Evolutionary conservation across 306 rosid species (phyloP), one percentile per base, ranked within the genome.

Genomic region (Sophora flavescens): DNA sequence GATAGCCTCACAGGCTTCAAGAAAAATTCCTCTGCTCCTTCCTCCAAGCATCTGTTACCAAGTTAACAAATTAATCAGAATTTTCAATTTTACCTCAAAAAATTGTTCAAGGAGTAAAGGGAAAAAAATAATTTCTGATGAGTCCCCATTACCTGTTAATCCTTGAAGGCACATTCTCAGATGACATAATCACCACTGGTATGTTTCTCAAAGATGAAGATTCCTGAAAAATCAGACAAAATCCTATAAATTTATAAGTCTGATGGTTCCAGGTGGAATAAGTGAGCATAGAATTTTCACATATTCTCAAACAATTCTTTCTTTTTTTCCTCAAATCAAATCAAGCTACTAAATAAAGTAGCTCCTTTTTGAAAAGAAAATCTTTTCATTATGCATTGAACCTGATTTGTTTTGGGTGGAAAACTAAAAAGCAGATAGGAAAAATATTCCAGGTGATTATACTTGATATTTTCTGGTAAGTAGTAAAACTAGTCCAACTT

Each of bases 171-270:
- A 77, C 98, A 86, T 94, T 90, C 80, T 94, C 98, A 52, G 97
- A 94, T 76, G 97, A 92, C 98, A 92, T 89, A 72, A 92, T 92
- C 85, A 91, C 98, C 30, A 94, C 98, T 35, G 98, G 98, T 71
- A 94, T 87, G 96, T 94, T 87, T 83, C 83, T 89, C 85, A 91
- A 62, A 61, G 96, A 86, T 68, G 93, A 87, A 47, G 97, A 91
- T 78, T 92, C 98, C 98, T 94, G 91, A 62, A 85, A 89, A 77
- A 82, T 17, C 84, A 77, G 72, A 66, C 67, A 63, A 12, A 74
- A 79, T 81, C 82, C 64, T 42, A 56, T 78, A 17, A 86, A 72
- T 52, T 66, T 81, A 58, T 64, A 3, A 61, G 71, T 17, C 41
- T 66, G 63, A 26, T 56, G 64, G 81, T 80, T 77, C 32, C 83